Conservation (phyloP, 1,139 yeast genomes). For the Hyphopichia pseudoburtonii region DNA sequence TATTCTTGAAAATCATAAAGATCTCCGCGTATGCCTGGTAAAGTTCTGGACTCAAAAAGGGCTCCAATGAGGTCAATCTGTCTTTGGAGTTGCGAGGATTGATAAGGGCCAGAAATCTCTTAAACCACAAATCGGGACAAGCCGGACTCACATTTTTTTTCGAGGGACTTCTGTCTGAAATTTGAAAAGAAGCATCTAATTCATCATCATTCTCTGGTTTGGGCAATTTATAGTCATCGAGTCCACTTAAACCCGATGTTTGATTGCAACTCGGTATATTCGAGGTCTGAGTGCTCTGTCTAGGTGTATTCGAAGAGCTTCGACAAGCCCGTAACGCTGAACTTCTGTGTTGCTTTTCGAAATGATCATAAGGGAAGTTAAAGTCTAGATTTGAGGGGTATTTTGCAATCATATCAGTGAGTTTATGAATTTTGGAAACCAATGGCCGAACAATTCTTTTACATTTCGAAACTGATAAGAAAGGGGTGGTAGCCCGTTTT, state of each 20-base stretch:
- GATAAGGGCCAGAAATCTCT: slow-evolving; percentile 6
- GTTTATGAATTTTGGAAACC: slow-evolving; percentile 33
- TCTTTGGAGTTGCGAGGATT: slow-evolving; percentile 24
- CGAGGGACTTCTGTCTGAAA: no score
- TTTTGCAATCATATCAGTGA: slow-evolving; percentile 27
- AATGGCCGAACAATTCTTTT: slow-evolving; percentile 40
- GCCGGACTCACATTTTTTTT: no score
- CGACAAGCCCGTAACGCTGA: no score
- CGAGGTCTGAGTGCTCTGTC: no score
- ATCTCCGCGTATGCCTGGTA: slow-evolving; percentile 31
- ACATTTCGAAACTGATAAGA: slow-evolving; percentile 20
- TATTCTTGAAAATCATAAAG: slow-evolving; percentile 26
- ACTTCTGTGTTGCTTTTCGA: no score
- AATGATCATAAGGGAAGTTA: slow-evolving; percentile 7
- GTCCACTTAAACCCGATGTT: no score
- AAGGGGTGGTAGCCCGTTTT: background rate
- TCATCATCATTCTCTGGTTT: slow-evolving; percentile 4
- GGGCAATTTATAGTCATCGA: no score
- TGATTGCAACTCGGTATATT: no score
- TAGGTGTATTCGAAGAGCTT: no score
- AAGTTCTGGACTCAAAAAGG: slow-evolving; percentile 25
- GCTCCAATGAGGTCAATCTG: slow-evolving; percentile 25
- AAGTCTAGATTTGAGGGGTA: slow-evolving; percentile 22
- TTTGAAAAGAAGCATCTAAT: slow-evolving; percentile 1
- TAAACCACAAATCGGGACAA: background rate